Evolutionary conservation across 2,329 filamentous ascomycete species (phyloP), one percentile per base, ranked within the genome.

Genomic region (Balansia obtecta): DNA sequence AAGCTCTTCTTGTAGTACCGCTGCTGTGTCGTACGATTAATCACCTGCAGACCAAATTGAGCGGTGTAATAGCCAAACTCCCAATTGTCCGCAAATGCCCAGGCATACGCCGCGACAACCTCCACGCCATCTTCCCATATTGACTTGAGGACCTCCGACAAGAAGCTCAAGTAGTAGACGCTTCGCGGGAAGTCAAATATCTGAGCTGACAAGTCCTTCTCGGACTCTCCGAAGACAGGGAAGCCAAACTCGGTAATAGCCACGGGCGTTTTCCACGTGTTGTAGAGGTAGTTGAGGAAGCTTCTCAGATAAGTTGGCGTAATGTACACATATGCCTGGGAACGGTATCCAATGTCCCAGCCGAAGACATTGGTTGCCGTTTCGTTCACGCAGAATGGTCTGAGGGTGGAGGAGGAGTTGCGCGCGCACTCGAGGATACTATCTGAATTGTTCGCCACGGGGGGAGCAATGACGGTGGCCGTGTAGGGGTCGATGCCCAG

Each of bases 401-500:
- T 72, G 9, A 72, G 63, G 0, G 71, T 56, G 32, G 73, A 68
- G 6, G 65, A 68, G 1, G 61, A 55, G 56, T 80, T 73, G 7
- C 63, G 53, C 1, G 72, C 67, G 56, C 78, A 82, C 5, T 67
- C 66, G 0, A 66, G 61, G 44, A 78, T 68, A 1, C 73, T 75
- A 9, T 62, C 64, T 12, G 53, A 56, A 34, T 59, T 54, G 6
- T 63, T 60, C 7, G 57, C 51, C 0, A 56, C 58, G 0, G 75
- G 72, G 0, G 72, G 68, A 1, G 71, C 68, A n/a, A 79, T 71
- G 0, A 78, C 71, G 0, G 72, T 75, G 0, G 75, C 72, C 0
- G 75, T 79, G 63, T 82, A 82, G 0, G 76, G 73, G 54, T 82
- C 77, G 38, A 82, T 71, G 7, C 71, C 75, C 39, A 78, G 69